These are phyloP conservation scores for Sporobolomyces pararoseus DNA, from an alignment of 768 basidiomycete genomes.

Conservation along the genomic window DNA sequence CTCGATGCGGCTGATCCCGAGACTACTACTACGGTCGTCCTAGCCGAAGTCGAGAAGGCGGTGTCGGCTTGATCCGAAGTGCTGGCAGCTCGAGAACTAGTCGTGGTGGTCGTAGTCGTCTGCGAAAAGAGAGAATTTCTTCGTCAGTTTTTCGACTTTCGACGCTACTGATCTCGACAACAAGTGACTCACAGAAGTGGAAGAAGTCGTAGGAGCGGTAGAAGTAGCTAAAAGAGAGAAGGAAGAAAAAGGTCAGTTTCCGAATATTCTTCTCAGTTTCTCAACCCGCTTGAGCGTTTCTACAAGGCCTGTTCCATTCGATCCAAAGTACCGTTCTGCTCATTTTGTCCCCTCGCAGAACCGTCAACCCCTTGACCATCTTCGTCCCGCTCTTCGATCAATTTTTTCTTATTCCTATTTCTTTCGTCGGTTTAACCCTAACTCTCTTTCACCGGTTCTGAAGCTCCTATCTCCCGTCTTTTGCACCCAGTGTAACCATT, in stretches of 20 bases:
- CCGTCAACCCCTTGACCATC: too few species aligned
- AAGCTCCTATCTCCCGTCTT: too few species aligned
- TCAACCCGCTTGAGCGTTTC: too few species aligned
- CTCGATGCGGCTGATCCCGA: constrained; percentile 3
- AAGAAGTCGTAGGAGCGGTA: not conserved
- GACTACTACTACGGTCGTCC: constrained; percentile 25
- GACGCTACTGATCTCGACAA: not conserved
- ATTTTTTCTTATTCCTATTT: too few species aligned
- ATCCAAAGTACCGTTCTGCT: too few species aligned
- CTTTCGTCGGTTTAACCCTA: too few species aligned
- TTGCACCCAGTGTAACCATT: too few species aligned
- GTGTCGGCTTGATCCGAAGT: constrained; percentile 1
- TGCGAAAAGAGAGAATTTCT: not conserved
- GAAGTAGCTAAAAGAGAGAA: constrained; percentile 2
- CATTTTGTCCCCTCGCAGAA: too few species aligned
- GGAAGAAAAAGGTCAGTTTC: not conserved
- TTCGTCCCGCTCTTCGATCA: too few species aligned
- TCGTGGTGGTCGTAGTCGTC: not conserved
- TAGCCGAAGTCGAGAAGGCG: constrained; percentile 1
- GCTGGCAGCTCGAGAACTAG: not conserved
- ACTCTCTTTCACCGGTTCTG: too few species aligned
- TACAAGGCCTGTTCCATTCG: too few species aligned
- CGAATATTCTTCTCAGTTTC: not conserved
- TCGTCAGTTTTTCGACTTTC: not conserved
- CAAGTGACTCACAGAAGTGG: constrained; percentile 10